A percentile compares a stretch with the other conserved stretches of the same genome.
phyloP scores from a whole-genome alignment of 106 monocot species.

The Posidonia australis region DNA sequence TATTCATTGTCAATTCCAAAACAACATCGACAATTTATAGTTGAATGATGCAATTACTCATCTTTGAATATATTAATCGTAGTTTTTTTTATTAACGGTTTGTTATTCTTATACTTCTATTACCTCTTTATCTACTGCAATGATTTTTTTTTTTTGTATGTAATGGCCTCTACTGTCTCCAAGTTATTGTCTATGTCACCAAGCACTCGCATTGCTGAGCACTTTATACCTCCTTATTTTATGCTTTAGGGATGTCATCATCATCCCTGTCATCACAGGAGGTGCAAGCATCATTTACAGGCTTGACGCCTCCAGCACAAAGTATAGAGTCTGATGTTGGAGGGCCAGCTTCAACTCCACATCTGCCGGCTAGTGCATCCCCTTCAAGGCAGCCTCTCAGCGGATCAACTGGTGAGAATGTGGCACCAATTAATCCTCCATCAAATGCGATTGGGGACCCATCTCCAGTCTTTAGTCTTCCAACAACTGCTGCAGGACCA shows the following conservation, averaged over 20 bases:
- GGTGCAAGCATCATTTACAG: conserved; percentile 18
- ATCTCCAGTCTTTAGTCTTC: conserved; percentile 7
- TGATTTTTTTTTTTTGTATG: no score
- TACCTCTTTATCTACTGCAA: no score
- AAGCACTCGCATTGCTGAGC: no score
- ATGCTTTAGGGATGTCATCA: conserved; percentile 31
- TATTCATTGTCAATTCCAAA: no score
- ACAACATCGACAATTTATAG: no score
- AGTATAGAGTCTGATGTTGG: conserved; percentile 18
- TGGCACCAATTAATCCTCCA: conserved; percentile 14
- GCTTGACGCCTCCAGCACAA: conserved; percentile 17
- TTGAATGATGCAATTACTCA: no score
- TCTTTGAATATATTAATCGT: no score
- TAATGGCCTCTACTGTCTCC: no score
- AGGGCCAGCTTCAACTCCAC: conserved; percentile 2
- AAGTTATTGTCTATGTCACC: no score
- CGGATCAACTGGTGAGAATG: conserved; percentile 7
- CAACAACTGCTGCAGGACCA: conserved; percentile 11
- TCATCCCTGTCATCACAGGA: conserved; percentile 23
- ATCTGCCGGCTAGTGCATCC: conserved; percentile 11
- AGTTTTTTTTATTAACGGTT: no score
- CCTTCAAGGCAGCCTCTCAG: conserved; percentile 16
- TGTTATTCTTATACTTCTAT: no score
- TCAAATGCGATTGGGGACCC: conserved; percentile 14
- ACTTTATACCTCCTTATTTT: no score